A percentile compares a stretch with the other conserved stretches of the same genome.
Evolutionary conservation across 805 yeast genomes (phyloP).

Genomic region (Saccharomycopsis fermentans): DNA sequence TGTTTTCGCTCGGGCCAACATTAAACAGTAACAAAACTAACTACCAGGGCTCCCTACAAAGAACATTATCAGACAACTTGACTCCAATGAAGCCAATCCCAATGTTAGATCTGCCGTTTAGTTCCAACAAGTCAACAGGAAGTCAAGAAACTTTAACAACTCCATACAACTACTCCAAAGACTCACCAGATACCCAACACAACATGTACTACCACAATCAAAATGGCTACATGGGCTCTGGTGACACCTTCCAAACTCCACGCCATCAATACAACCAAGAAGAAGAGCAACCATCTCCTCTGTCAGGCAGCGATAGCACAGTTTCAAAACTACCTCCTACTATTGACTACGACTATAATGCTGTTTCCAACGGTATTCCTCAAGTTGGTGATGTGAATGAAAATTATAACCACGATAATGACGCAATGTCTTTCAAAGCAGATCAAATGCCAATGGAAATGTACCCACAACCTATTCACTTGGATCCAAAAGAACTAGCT

Average conservation of each 20-base stretch:
- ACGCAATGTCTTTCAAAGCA: background rate
- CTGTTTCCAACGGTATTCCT: background rate
- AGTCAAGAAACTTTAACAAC: background rate
- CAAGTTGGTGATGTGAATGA: background rate
- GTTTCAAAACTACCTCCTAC: background rate
- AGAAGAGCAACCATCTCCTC: background rate
- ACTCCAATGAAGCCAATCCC: background rate
- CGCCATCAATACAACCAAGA: background rate
- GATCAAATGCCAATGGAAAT: background rate
- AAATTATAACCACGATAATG: background rate
- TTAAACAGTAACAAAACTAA: background rate
- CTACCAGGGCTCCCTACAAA: background rate
- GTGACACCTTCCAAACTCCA: background rate
- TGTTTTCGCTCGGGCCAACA: constrained; percentile 12
- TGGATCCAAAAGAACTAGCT: background rate
- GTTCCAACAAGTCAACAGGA: background rate
- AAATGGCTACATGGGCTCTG: background rate
- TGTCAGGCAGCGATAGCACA: background rate
- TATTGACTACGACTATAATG: background rate
- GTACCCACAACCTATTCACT: background rate
- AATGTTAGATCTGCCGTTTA: background rate
- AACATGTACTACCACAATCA: background rate
- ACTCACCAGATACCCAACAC: background rate
- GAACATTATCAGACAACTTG: background rate
- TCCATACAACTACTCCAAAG: background rate